These are phyloP conservation scores for Zygosaccharomyces sapae DNA, from an alignment of 1,139 yeast genomes.

Conservation along the genomic window DNA sequence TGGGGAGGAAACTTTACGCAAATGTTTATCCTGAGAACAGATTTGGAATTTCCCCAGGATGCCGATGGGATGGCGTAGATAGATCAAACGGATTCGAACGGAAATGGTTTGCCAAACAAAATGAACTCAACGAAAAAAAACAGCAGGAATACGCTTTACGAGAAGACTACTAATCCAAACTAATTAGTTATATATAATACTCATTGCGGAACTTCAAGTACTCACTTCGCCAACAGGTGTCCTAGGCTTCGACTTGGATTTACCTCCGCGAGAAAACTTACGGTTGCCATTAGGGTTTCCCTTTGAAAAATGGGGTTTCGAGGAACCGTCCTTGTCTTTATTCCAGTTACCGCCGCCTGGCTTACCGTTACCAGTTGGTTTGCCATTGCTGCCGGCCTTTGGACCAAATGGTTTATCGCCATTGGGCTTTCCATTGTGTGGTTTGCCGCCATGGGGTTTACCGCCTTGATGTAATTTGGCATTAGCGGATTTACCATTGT, in stretches of 20 bases:
- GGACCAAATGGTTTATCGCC: background rate
- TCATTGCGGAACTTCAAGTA: slow-evolving; percentile 9
- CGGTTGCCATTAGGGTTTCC: background rate
- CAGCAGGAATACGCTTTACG: slow-evolving; percentile 40
- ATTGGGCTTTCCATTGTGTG: background rate
- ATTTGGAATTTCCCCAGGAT: slow-evolving; percentile 73
- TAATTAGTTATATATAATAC: background rate
- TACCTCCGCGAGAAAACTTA: background rate
- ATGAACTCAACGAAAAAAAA: slow-evolving; percentile 41
- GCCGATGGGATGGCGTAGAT: slow-evolving; percentile 90
- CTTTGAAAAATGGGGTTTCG: background rate
- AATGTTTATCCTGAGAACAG: slow-evolving; percentile 64
- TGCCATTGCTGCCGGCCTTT: background rate
- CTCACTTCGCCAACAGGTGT: slow-evolving; percentile 15
- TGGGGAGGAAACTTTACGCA: slow-evolving; percentile 45
- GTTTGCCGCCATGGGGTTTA: background rate
- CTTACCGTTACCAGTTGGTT: background rate
- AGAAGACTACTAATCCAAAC: slow-evolving; percentile 33
- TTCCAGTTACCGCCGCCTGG: background rate
- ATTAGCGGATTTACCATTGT: background rate
- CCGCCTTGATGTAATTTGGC: background rate
- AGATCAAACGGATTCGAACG: slow-evolving; percentile 87
- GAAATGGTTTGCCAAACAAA: slow-evolving; percentile 54
- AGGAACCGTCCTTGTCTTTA: background rate
- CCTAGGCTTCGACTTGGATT: slow-evolving; percentile 1